phyloP scores from a whole-genome alignment of 441 rosid genomes.

The Syzygium syzygioides region DNA sequence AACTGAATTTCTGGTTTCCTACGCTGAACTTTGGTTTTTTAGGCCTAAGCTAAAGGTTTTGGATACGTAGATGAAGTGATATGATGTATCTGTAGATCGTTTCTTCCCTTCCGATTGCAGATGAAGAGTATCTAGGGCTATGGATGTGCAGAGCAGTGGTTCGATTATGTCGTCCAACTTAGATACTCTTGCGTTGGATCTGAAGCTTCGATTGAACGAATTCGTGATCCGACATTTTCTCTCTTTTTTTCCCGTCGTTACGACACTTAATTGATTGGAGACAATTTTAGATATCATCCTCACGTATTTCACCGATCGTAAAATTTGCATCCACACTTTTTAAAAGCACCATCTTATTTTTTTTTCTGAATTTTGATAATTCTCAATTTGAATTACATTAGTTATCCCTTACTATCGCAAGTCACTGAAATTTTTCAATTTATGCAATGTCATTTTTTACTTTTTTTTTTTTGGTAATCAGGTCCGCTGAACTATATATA shows the following conservation, averaged over 20 bases:
- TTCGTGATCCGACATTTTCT: neutral
- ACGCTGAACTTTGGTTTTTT: neutral
- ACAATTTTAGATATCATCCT: neutral
- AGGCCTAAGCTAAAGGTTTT: neutral
- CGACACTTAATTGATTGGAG: neutral
- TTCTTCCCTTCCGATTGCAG: neutral
- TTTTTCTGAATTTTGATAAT: neutral
- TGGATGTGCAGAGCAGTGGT: neutral
- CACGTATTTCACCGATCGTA: neutral
- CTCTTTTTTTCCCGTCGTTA: too few relatives aligned
- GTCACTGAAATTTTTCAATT: neutral
- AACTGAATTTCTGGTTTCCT: neutral
- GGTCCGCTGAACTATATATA: neutral
- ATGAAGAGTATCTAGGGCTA: neutral
- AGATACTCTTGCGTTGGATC: neutral
- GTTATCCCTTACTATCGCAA: neutral
- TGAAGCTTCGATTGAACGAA: neutral
- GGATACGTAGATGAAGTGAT: neutral
- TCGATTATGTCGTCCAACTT: neutral
- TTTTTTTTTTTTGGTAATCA: neutral
- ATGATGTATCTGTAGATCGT: neutral
- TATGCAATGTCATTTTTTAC: neutral
- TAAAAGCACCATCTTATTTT: neutral
- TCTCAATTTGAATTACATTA: neutral
- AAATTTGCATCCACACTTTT: neutral